These are phyloP conservation scores for Kurtzmaniella quercitrusa DNA, from an alignment of 1,139 yeast genomes.

Conservation along the genomic window DNA sequence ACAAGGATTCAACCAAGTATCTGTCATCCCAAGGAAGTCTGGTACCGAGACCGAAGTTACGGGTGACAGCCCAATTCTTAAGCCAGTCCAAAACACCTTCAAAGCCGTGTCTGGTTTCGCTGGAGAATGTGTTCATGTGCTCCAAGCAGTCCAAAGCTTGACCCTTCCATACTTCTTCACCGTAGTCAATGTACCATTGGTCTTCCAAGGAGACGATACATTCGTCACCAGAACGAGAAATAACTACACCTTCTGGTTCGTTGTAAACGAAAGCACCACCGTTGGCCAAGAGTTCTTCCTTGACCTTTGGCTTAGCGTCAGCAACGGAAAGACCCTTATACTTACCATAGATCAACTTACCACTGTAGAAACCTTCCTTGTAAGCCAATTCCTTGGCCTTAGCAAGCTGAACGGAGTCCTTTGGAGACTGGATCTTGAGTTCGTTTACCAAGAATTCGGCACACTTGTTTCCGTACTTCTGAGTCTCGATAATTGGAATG, in stretches of 20 bases:
- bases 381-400: conserved; percentile 92
- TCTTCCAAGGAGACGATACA: conserved; percentile 97
- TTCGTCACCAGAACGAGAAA: conserved; percentile 94
- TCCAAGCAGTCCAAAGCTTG: conserved; percentile 79
- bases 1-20: conserved; percentile 88
- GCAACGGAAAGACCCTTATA: conserved; percentile 90
- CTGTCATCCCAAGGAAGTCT: conserved; percentile 96
- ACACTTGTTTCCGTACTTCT: conserved; percentile 82
- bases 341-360: conserved; percentile 73
- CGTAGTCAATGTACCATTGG: conserved; percentile 98
- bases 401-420: conserved; percentile 82
- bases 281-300: conserved; percentile 69
- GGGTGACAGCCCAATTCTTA: conserved; percentile 97
- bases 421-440: conserved; percentile 90
- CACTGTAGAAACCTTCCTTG: conserved; percentile 95
- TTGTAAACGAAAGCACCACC: conserved; percentile 86
- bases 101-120: conserved; percentile 87
- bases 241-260: conserved; percentile 88
- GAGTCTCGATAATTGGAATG: conserved; percentile 71
- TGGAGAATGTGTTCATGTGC: conserved; percentile 71
- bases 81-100: conserved; percentile 96
- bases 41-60: conserved; percentile 96
- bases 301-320: conserved; percentile 83
- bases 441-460: conserved; percentile 85
- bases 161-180: conserved; percentile 90